Evolutionary conservation across 495 filamentous ascomycete species (phyloP).

Genomic region (Daldinia loculata): DNA sequence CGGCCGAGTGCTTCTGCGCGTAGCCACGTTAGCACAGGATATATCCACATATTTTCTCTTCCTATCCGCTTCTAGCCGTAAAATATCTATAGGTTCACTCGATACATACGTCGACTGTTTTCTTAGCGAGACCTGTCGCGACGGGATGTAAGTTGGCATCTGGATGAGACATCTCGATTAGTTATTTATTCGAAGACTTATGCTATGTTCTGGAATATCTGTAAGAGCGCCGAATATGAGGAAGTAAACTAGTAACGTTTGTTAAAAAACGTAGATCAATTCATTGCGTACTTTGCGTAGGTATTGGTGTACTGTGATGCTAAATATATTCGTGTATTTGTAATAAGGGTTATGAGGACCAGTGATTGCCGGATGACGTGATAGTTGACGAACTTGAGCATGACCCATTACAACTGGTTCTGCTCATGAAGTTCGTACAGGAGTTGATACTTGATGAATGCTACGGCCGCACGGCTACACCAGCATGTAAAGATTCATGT

Average conservation of each 20-base stretch:
- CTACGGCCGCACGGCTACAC: not conserved
- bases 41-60: not conserved
- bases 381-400: not conserved
- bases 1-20: conserved; percentile 52
- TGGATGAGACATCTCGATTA: conserved; percentile 36
- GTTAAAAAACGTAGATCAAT: not conserved
- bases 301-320: not conserved
- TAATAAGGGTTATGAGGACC: not conserved
- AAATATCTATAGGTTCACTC: not conserved
- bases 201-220: not conserved
- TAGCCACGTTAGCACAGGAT: not conserved
- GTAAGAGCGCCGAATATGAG: too few species aligned
- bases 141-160: conserved; percentile 62
- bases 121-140: conserved; percentile 62
- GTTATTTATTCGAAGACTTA: not conserved
- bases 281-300: not conserved
- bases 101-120: conserved; percentile 35
- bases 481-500: not conserved
- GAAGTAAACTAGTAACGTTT: not conserved
- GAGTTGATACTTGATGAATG: not conserved
- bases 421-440: not conserved
- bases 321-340: not conserved
- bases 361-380: conserved; percentile 11
- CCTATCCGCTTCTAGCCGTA: not conserved
- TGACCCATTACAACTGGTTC: conserved; percentile 1